Evolutionary conservation across 2,329 filamentous ascomycete species (phyloP).

Genomic region (Alternaria brassicicola): DNA sequence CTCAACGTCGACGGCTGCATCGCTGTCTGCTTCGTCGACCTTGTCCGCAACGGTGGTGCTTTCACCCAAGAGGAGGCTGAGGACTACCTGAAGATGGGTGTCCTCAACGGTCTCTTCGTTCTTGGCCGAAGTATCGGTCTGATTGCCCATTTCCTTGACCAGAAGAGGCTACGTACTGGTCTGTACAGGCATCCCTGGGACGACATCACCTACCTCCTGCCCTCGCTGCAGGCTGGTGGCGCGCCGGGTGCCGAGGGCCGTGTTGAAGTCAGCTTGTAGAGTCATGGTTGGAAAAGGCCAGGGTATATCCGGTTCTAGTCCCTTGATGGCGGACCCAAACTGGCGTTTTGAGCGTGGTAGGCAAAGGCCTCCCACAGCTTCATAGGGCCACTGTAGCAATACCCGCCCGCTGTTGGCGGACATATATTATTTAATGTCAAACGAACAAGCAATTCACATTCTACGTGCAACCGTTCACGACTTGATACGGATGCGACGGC

Average conservation of each 20-base stretch:
- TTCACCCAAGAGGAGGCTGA: slow-evolving; percentile 96
- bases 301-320: slow-evolving; percentile 35
- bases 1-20: slow-evolving; percentile 98
- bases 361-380: slow-evolving; percentile 32
- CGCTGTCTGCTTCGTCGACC: slow-evolving; percentile 97
- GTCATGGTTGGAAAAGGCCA: slow-evolving; percentile 31
- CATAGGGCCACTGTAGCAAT: slow-evolving; percentile 40
- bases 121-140: slow-evolving; percentile 96
- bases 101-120: slow-evolving; percentile 98
- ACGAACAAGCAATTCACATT: slow-evolving; percentile 21
- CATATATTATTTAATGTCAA: slow-evolving; percentile 42
- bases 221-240: slow-evolving; percentile 44
- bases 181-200: slow-evolving; percentile 97
- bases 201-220: slow-evolving; percentile 51
- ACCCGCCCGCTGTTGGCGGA: slow-evolving; percentile 38
- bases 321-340: slow-evolving; percentile 30
- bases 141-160: slow-evolving; percentile 99
- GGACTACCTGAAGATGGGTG: slow-evolving; percentile 99
- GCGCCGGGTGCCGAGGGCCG: slow-evolving; percentile 49
- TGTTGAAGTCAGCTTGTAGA: slow-evolving; percentile 51
- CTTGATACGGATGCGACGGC: not conserved
- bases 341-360: slow-evolving; percentile 44
- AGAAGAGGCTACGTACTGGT: slow-evolving; percentile 98
- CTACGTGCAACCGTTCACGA: not conserved
- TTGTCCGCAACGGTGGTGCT: slow-evolving; percentile 96